Base-by-base conservation (phyloP, 192 early-diverging fungal genomes). In the Linnemannia schmuckeri region DNA sequence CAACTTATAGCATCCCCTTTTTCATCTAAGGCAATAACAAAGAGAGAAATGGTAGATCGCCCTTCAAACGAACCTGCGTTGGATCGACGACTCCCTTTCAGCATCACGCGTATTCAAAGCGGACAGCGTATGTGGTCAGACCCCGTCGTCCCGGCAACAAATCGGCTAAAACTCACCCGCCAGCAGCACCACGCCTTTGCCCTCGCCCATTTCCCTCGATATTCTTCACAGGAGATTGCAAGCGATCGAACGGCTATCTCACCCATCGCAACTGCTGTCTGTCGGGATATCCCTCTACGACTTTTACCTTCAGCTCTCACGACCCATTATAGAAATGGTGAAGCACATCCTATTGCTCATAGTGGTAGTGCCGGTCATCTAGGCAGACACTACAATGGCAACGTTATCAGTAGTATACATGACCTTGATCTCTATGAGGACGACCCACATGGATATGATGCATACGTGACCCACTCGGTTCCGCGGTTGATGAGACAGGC, bases 111-210 rank as follows among this genome's bases (percentile, higher is more conserved):
- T 22, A 46, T 71, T 3, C 75, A 54, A 3, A 82, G 81, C 54
- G 76, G 75, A 2, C 75, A 82, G 70, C 20, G 81, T 22, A 83
- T 77, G 81, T 83, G 81, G 81, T 77, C 81, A 5, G 81, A 83
- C 37, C 81, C 81, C 42, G 47, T 75, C 24, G 18, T 70, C 10
- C n/a, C 70, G 5, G 52, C 68, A 33, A 66, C 72, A 22, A 52
- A 72, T 35, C 63, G 55, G 6, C 17, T 35, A 6, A 66, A 71
- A 13, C 52, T 63, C 38, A 54, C 75, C 41, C 47, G 6, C 7
- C 33, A 55, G 18, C 68, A 44, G 4, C 52, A 40, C 61, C 61
- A 33, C 30, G 38, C 81, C 18, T 49, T 77, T 27, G 35, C 42
- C 18, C 33, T 40, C 12, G 30, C 42, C n/a, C 13, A 35, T 55